Conservation (phyloP, 1,139 yeast species). For the Casaregolazyma lundiana region DNA sequence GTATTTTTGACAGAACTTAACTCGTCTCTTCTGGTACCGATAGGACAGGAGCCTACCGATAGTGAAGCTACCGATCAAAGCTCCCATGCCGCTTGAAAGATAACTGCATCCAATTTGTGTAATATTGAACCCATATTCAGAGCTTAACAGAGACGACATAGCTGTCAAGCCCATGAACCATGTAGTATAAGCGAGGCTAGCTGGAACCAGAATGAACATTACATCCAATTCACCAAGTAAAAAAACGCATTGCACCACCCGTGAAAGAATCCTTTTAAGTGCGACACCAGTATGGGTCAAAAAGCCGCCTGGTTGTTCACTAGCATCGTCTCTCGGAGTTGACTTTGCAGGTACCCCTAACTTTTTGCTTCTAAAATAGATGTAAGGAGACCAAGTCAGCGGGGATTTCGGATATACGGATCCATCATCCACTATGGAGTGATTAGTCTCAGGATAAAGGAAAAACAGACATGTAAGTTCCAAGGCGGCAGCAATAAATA, state of each 20-base stretch:
- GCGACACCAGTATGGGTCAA: neutral
- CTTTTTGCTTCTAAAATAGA: constrained; percentile 17
- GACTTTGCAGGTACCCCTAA: constrained; percentile 18
- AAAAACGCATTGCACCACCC: constrained; percentile 12
- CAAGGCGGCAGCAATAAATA: constrained; percentile 57
- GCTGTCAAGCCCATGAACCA: constrained; percentile 72
- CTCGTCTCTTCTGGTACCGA: constrained; percentile 23
- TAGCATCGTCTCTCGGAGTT: neutral
- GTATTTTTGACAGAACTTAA: constrained; percentile 30
- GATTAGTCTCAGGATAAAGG: constrained; percentile 65
- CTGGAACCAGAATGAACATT: constrained; percentile 43
- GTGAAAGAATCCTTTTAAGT: neutral
- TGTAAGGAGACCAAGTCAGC: constrained; percentile 42
- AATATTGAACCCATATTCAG: constrained; percentile 46
- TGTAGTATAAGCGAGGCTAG: constrained; percentile 56
- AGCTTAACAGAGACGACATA: constrained; percentile 49
- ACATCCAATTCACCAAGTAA: constrained; percentile 32
- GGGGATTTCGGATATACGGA: constrained; percentile 44
- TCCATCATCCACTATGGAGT: constrained; percentile 66
- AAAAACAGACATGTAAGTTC: constrained; percentile 31
- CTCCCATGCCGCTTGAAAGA: constrained; percentile 38
- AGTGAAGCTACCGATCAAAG: constrained; percentile 32
- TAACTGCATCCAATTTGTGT: constrained; percentile 60
- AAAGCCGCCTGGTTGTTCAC: neutral
- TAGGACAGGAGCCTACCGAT: constrained; percentile 34